A percentile compares a stretch with the other conserved stretches of the same genome.
phyloP scores from a whole-genome alignment of 2,329 filamentous ascomycete species.

The Hawksworthiomyces lignivorus region DNA sequence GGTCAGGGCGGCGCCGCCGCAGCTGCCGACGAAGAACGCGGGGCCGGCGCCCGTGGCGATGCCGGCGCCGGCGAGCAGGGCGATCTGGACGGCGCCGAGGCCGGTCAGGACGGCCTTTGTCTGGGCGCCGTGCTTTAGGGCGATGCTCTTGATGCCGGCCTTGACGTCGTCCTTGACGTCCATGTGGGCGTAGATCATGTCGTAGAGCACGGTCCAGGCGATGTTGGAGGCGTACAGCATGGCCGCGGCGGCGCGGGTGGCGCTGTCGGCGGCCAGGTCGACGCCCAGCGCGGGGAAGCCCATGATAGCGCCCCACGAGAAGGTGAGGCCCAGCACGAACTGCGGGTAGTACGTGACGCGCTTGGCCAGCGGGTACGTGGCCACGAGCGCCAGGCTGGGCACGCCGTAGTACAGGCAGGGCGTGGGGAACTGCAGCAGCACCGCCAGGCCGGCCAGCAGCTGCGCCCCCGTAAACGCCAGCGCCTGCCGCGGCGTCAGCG shows the following conservation, averaged over 20 bases:
- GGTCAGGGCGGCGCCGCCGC: conserved; percentile 54
- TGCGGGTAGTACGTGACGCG: conserved; percentile 83
- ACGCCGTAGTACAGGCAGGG: conserved; percentile 70
- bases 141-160: conserved; percentile 83
- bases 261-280: conserved; percentile 57
- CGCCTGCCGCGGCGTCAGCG: conserved; percentile 64
- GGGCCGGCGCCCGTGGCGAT: conserved; percentile 58
- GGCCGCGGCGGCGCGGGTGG: conserved; percentile 57
- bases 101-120: conserved; percentile 70
- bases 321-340: conserved; percentile 72
- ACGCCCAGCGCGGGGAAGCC: conserved; percentile 78
- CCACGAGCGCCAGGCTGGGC: conserved; percentile 66
- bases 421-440: conserved; percentile 69
- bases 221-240: conserved; percentile 71
- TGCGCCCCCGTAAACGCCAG: conserved; percentile 68
- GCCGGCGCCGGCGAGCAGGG: conserved; percentile 63
- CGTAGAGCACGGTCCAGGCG: conserved; percentile 81
- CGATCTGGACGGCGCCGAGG: conserved; percentile 61
- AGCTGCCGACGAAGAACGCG: conserved; percentile 60
- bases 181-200: conserved; percentile 93
- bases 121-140: conserved; percentile 66
- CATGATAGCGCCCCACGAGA: conserved; percentile 85
- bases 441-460: conserved; percentile 62
- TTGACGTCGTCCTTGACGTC: conserved; percentile 80
- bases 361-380: conserved; percentile 74